Base-by-base conservation (phyloP, 1,284 basidiomycete species). In the Pseudozyma pruni region DNA sequence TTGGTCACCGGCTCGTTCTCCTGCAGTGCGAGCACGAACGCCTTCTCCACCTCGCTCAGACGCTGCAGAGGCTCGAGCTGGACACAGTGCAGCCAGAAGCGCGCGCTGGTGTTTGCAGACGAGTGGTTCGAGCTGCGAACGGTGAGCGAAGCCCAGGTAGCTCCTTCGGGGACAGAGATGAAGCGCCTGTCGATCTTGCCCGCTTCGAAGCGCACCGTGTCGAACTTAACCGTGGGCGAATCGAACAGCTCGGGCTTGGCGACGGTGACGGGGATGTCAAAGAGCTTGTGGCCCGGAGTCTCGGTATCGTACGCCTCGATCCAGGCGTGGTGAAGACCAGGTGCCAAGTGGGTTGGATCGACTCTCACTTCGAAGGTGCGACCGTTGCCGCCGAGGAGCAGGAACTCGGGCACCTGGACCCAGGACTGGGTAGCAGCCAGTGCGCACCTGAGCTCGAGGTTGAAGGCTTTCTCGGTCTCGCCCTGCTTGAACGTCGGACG, bases 81-180 rank as follows among this genome's bases (percentile, higher is more conserved):
- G 44, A 83, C 80, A 32, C 76, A 66, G 52, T 83, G 82, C 14
- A 82, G 55, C 82, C 82, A 83, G 62, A 82, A 76, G 13, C 80
- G 77, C 11, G 75, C 80, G 20, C 66, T 73, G n/a, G 81, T 74
- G 27, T 72, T 72, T 1, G 64, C 38, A 8, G 69, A 62, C 31
- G 75, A 72, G 51, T 83, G 81, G 17, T 74, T 74, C 7, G 44
- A 54, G 46, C 78, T 76, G 37, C 75, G 76, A 25, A 83, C 54
- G 23, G 78, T 74, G 19, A 81, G 49, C 45, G 81, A 79, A 38
- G 81, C 82, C 79, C 80, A 83, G 10, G 80, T 81, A n/a, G 81
- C 80, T 19, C 82, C 82, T 32, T 74, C 69, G 23, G 82, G 82
- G 16, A 83, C 82, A 25, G 64, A 53, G 33, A 83, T 44, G 69